A percentile compares a stretch with the other conserved stretches of the same genome.
phyloP scores from a whole-genome alignment of 2,329 filamentous ascomycete genomes.

The Cytospora schulzeri region DNA sequence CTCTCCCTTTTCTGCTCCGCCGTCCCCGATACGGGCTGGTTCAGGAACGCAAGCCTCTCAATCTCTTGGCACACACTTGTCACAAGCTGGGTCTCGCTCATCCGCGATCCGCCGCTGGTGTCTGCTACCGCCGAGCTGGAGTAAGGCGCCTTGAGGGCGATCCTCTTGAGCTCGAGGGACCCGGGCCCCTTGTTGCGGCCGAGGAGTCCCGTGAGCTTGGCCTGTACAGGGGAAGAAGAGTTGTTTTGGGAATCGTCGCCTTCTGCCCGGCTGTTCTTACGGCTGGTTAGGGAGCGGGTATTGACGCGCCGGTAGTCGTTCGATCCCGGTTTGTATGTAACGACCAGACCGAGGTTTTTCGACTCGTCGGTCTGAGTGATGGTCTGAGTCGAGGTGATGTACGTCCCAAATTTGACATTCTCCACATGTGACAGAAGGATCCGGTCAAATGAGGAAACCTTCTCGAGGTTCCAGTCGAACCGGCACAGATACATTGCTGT shows the following conservation, averaged over 20 bases:
- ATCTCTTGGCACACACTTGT: conserved; percentile 75
- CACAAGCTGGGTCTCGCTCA: conserved; percentile 59
- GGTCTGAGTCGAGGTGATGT: conserved; percentile 87
- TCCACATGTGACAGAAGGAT: conserved; percentile 75
- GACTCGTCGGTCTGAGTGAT: conserved; percentile 73
- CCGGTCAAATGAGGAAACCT: conserved; percentile 88
- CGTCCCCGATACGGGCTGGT: conserved; percentile 43
- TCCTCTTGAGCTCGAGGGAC: conserved; percentile 40
- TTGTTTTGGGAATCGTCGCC: conserved; percentile 19
- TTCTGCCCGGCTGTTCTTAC: conserved; percentile 33
- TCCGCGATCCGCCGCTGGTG: conserved; percentile 47
- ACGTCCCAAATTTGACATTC: conserved; percentile 77
- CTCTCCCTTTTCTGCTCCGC: conserved; percentile 47
- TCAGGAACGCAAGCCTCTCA: conserved; percentile 62
- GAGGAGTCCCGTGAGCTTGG: conserved; percentile 47
- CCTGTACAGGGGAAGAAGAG: conserved; percentile 27
- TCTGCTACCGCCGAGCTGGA: conserved; percentile 57
- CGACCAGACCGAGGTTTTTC: conserved; percentile 81
- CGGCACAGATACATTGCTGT: conserved; percentile 84
- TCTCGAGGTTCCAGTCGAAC: conserved; percentile 94
- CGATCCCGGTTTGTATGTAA: conserved; percentile 74
- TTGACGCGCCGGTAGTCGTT: conserved; percentile 78
- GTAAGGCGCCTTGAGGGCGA: conserved; percentile 61
- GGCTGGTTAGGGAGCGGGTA: conserved; percentile 74
- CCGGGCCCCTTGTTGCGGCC: conserved; percentile 38